Percentiles rank a stretch among this genome's conserved stretches.
Evolutionary conservation across 768 basidiomycete genomes (phyloP).

Genomic region (Russula olivacea): DNA sequence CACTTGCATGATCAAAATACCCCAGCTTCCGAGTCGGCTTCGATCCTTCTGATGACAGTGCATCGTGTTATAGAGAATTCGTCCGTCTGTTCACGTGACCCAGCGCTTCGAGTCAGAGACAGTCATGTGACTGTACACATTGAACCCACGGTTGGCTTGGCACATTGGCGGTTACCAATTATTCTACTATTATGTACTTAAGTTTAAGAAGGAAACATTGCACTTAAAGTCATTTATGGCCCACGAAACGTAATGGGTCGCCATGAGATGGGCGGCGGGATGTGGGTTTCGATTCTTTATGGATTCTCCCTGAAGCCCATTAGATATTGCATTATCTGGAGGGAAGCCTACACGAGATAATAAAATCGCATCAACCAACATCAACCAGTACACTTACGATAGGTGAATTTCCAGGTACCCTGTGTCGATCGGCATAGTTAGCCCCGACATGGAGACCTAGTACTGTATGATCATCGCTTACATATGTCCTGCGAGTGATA

Average conservation of each 20-base stretch:
- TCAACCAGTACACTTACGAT: constrained; percentile 36
- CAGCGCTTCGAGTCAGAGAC: too few relatives aligned
- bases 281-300: constrained; percentile 22
- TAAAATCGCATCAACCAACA: background rate
- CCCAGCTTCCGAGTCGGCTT: too few relatives aligned
- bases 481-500: background rate
- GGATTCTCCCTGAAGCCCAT: constrained; percentile 56
- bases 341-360: constrained; percentile 44
- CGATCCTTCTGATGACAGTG: too few relatives aligned
- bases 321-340: constrained; percentile 63
- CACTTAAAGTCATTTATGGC: background rate
- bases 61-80: too few relatives aligned
- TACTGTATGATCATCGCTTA: background rate
- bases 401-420: constrained; percentile 66
- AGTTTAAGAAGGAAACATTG: background rate
- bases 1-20: too few relatives aligned
- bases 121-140: too few relatives aligned
- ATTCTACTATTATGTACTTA: background rate
- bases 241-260: background rate
- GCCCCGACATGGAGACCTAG: background rate
- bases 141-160: too few relatives aligned
- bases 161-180: background rate
- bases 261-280: too few relatives aligned
- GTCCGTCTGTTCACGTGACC: too few relatives aligned
- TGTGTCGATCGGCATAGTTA: constrained; percentile 26